These are phyloP conservation scores for Teratosphaeria gauchensis DNA, from an alignment of 2,329 filamentous ascomycete genomes.

Conservation along the genomic window DNA sequence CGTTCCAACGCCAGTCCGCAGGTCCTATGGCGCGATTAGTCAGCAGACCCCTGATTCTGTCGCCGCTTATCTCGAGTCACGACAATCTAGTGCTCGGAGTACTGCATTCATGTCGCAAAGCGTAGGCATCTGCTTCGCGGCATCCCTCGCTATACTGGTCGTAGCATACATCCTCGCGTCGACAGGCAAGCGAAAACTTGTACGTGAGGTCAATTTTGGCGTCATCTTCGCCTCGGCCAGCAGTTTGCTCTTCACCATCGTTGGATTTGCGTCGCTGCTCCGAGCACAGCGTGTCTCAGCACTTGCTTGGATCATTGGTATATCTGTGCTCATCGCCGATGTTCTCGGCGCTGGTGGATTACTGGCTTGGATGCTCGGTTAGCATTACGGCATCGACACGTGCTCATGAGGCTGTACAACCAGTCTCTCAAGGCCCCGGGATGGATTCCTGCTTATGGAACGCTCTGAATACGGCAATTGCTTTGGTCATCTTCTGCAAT, in stretches of 20 bases:
- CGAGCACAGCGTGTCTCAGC: slow-evolving; percentile 38
- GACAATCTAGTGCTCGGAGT: neutral
- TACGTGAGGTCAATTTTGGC: slow-evolving; percentile 63
- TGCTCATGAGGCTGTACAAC: neutral
- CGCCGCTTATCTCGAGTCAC: neutral
- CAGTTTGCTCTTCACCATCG: slow-evolving; percentile 54
- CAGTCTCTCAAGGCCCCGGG: neutral
- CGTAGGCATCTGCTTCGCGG: slow-evolving; percentile 45
- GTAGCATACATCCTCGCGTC: slow-evolving; percentile 56
- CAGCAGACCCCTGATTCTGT: neutral
- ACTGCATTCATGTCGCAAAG: slow-evolving; percentile 12
- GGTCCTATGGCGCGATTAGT: slow-evolving; percentile 3
- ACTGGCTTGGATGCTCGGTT: slow-evolving; percentile 40
- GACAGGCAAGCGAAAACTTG: slow-evolving; percentile 58
- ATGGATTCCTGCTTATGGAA: neutral
- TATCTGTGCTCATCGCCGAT: slow-evolving; percentile 35
- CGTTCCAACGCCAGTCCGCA: neutral
- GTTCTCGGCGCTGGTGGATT: slow-evolving; percentile 44
- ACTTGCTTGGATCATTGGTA: slow-evolving; percentile 36
- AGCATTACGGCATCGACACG: neutral
- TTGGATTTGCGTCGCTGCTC: slow-evolving; percentile 50
- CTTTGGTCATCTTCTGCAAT: neutral
- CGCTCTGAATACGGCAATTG: neutral
- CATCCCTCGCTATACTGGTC: slow-evolving; percentile 53
- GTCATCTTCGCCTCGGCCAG: slow-evolving; percentile 60